Evolutionary conservation across 371 early-diverging fungal species (phyloP), one percentile per base, ranked within the genome.

Genomic region (Fennellomyces sp.): DNA sequence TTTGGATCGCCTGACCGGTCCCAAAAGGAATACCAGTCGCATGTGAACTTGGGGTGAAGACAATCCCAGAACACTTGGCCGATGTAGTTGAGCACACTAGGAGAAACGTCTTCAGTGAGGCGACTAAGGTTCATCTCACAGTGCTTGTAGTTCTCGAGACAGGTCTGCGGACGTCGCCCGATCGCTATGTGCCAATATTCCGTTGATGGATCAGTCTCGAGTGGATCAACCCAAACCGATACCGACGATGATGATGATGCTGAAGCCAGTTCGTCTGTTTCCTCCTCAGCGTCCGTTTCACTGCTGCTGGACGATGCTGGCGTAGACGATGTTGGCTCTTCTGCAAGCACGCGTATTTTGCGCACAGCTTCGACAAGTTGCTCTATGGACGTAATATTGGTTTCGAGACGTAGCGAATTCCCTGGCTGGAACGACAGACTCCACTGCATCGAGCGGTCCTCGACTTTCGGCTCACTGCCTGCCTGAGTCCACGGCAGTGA

Each of bases 21-120:
- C 76, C 76, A 80, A 38, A 80, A 80, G 0, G 67, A 63, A 21
- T 60, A 58, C 80, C 75, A 74, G 31, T 80, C 76, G 17, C 60
- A 66, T 17, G 72, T 63, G 45, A 76, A 74, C 52, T 80, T 76
- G 17, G 80, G 80, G 51, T 76, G 76, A 11, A 74, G 56, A 51
- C 80, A 80, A 41, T 80, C 75, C 76, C 76, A 76, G 42, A 72
- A 75, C 8, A 71, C 65, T 39, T 76, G 75, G n/a, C 74, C 74
- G 26, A 70, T 69, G 36, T 72, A 70, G 7, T 70, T 56, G 15
- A 80, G 60, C 5, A 72, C 58, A 26, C 63, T 56, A 1, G 76
- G 75, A 5, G 76, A 68, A 5, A 80, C 73, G 50, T 75, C 65
- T 29, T 75, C 70, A 2, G 75, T 65, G 15, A 78, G 29, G 8